phyloP scores from a whole-genome alignment of 2,329 filamentous ascomycete genomes.

The Fusarium sp. region DNA sequence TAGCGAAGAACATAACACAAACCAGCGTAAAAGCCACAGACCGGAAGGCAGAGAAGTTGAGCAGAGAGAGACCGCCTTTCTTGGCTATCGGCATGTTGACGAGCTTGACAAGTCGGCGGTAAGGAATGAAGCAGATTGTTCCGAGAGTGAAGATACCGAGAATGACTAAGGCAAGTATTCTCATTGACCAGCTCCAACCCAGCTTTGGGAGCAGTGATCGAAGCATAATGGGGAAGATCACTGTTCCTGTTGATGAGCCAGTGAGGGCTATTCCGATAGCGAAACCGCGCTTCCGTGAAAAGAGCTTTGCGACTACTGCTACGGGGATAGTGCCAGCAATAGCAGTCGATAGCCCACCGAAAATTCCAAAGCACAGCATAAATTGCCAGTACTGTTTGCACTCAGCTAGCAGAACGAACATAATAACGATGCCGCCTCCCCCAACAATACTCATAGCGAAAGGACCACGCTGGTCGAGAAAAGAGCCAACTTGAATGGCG shows the following conservation, averaged over 20 bases:
- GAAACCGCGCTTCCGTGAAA: not conserved
- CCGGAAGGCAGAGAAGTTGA: constrained; percentile 4
- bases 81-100: not conserved
- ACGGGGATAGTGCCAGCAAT: constrained; percentile 9
- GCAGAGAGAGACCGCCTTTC: not conserved
- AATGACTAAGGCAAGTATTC: not conserved
- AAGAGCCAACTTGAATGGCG: constrained; percentile 1
- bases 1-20: constrained; percentile 4
- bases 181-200: constrained; percentile 8
- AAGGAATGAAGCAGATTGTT: constrained; percentile 1
- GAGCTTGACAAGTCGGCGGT: not conserved
- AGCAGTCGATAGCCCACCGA: not conserved
- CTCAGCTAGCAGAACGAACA: constrained; percentile 5
- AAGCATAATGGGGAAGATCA: constrained; percentile 14
- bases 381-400: constrained; percentile 12
- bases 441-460: constrained; percentile 3
- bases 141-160: not conserved
- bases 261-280: constrained; percentile 11
- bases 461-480: constrained; percentile 7
- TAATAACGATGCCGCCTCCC: not conserved
- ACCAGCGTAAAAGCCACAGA: constrained; percentile 2
- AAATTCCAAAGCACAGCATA: not conserved
- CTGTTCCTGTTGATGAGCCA: not conserved
- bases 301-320: constrained; percentile 12
- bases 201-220: not conserved